Base-by-base conservation (phyloP, 2,329 filamentous ascomycete genomes). In the Zymoseptoria passerinii region DNA sequence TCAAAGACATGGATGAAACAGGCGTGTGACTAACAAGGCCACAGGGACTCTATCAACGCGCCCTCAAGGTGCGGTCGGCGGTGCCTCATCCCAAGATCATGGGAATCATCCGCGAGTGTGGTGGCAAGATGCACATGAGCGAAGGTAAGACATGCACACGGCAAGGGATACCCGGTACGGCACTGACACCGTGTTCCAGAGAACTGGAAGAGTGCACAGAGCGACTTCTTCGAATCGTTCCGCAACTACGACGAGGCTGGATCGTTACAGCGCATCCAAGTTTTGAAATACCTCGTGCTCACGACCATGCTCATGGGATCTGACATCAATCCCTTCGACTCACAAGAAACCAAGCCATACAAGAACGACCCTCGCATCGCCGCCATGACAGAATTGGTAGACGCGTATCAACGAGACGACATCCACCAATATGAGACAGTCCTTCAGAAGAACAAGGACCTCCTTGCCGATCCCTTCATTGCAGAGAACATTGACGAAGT, bases 121-220 rank as follows among this genome's bases (percentile, higher is more conserved):
- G 94, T 69, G 94, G 94, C 67, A 99, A 99, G 80, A 99, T 99
- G 94, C 92, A 97, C 78, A 97, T 99, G 94, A 94, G 89, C 73
- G 94, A 99, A 80, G 77, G 77, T 75, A 73, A 69, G 77, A 28
- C 19, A 27, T 4, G 44, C 49, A 48, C 20, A 23, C 53, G 53
- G 59, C 58, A 74, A 71, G 65, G 61, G 58, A 60, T 58, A 28
- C 53, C 52, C 48, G 59, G 56, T 51, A 61, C 48, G 23, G 13
- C 35, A 44, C 35, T 44, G 35, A 44, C 35, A 44, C 35, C 48
- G 19, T 35, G 40, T 53, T 28, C 51, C 66, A 81, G 94, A 97
- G 77, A 97, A 97, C 73, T 99, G 94, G 94, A 90, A 94, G 73
- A 90, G 92, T 70, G 94, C 94, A 0, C 92, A 97, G 75, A 92